These are phyloP conservation scores for Zygnema cylindricum DNA, from an alignment of 139 green algal species.

Conservation along the genomic window DNA sequence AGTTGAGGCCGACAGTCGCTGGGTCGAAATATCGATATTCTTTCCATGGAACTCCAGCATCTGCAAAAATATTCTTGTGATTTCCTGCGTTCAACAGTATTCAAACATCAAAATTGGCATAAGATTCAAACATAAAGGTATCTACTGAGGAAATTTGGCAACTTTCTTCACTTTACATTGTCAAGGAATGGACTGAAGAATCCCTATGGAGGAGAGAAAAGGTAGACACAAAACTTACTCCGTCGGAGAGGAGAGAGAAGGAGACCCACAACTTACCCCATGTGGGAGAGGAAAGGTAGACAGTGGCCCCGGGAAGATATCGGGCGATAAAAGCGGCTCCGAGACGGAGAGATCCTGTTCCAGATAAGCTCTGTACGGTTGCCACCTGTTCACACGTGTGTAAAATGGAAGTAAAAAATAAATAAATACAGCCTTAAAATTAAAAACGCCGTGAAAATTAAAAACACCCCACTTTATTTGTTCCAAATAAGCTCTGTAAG, in stretches of 20 bases:
- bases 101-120: too few relatives aligned
- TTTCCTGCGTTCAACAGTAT: constrained; percentile 80
- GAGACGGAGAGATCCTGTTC: constrained; percentile 92
- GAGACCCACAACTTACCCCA: too few relatives aligned
- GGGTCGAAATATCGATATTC: constrained; percentile 96
- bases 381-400: constrained; percentile 60
- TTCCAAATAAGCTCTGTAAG: too few relatives aligned
- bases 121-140: too few relatives aligned
- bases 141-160: too few relatives aligned
- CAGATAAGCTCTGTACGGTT: constrained; percentile 88
- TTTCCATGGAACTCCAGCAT: constrained; percentile 86
- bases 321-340: constrained; percentile 86
- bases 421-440: background rate
- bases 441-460: too few relatives aligned
- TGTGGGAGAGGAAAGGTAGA: constrained; percentile 34
- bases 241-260: too few relatives aligned
- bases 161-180: too few relatives aligned
- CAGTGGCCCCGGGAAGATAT: constrained; percentile 33
- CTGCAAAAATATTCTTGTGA: constrained; percentile 94
- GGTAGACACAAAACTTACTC: too few relatives aligned
- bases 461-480: too few relatives aligned
- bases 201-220: too few relatives aligned
- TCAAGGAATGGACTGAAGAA: too few relatives aligned
- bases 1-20: constrained; percentile 92
- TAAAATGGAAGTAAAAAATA: background rate